Evolutionary conservation across 2,329 filamentous ascomycete species (phyloP).

Genomic region (Gnomoniopsis smithogilvyi): DNA sequence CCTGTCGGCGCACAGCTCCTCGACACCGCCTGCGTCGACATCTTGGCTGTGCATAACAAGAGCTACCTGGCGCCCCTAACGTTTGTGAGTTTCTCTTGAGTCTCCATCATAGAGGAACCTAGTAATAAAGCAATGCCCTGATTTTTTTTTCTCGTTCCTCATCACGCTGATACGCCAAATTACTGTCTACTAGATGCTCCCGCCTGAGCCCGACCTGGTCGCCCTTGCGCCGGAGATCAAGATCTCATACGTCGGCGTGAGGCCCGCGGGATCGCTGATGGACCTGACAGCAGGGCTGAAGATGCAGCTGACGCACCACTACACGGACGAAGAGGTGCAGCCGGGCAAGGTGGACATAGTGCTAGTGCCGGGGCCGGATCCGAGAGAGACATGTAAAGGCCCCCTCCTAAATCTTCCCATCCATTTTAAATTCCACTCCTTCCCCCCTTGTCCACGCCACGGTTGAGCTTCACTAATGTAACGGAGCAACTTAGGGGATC

Average conservation of each 20-base stretch:
- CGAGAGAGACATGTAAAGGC: slow-evolving; percentile 23
- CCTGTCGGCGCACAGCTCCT: slow-evolving; percentile 40
- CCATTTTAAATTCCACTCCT: no score
- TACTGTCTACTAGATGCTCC: slow-evolving; percentile 21
- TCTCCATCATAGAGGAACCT: no score
- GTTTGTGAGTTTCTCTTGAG: slow-evolving; percentile 9
- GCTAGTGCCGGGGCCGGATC: slow-evolving; percentile 49
- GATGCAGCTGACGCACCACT: slow-evolving; percentile 40
- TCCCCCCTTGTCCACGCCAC: background rate
- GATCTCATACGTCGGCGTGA: slow-evolving; percentile 45
- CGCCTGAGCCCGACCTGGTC: slow-evolving; percentile 28
- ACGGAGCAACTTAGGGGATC: slow-evolving; percentile 19
- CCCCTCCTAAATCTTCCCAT: background rate
- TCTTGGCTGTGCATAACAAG: slow-evolving; percentile 43
- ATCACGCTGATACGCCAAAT: no score
- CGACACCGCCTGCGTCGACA: slow-evolving; percentile 48
- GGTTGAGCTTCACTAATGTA: no score
- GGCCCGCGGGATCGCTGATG: slow-evolving; percentile 32
- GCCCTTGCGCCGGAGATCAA: slow-evolving; percentile 39
- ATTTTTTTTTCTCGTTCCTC: no score
- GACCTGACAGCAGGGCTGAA: slow-evolving; percentile 37
- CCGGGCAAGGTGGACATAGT: slow-evolving; percentile 50
- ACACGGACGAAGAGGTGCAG: slow-evolving; percentile 41
- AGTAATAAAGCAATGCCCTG: no score
- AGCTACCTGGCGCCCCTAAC: slow-evolving; percentile 37